These are phyloP conservation scores for Hypoxylon rickii DNA, from an alignment of 495 filamentous ascomycete species.

Conservation along the genomic window DNA sequence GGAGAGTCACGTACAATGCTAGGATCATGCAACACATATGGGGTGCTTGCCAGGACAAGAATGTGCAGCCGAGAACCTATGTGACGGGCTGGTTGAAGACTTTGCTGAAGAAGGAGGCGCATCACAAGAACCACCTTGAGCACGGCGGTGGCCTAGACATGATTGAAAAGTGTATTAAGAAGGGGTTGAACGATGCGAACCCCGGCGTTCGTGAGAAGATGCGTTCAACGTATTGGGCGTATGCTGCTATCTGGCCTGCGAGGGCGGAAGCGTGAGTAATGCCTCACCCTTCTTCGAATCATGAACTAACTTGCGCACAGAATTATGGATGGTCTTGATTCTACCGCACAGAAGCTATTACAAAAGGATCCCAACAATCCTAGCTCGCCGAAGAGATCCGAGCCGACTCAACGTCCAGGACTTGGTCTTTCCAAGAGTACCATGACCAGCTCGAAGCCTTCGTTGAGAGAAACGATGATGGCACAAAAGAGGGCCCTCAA, in stretches of 20 bases:
- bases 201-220: constrained; percentile 83
- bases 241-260: constrained; percentile 74
- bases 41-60: constrained; percentile 85
- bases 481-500: constrained; percentile 75
- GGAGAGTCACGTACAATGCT: constrained; percentile 73
- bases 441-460: constrained; percentile 62
- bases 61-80: constrained; percentile 78
- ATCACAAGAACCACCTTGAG: constrained; percentile 80
- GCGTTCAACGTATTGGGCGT: constrained; percentile 84
- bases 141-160: constrained; percentile 79
- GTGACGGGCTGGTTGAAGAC: constrained; percentile 83
- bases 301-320: constrained; percentile 42
- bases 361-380: constrained; percentile 83
- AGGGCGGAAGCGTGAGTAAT: constrained; percentile 69
- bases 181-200: constrained; percentile 83
- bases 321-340: constrained; percentile 75
- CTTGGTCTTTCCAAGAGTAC: constrained; percentile 63
- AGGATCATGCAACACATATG: constrained; percentile 84
- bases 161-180: constrained; percentile 86
- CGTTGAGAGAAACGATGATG: constrained; percentile 73
- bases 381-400: constrained; percentile 61
- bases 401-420: constrained; percentile 53
- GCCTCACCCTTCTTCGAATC: constrained; percentile 34
- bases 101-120: constrained; percentile 73
- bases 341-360: constrained; percentile 71